These are phyloP conservation scores for Cyamopsis tetragonoloba DNA, from an alignment of 306 rosid species.

Conservation along the genomic window DNA sequence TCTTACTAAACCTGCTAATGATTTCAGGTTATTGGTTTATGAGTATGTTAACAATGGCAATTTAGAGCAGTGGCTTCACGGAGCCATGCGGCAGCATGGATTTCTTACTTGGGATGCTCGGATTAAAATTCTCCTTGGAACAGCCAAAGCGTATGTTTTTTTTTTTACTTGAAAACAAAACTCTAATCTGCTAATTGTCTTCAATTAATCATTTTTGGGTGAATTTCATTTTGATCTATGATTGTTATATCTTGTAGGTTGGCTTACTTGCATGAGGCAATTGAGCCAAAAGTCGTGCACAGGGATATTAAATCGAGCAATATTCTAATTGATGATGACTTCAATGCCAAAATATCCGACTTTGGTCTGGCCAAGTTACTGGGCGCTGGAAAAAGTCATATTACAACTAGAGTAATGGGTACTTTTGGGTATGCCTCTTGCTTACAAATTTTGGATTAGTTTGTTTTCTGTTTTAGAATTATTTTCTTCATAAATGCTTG, in stretches of 20 bases:
- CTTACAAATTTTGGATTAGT: not conserved
- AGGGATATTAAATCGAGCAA: conserved; percentile 37
- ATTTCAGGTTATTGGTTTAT: conserved; percentile 66
- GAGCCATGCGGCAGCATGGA: conserved; percentile 75
- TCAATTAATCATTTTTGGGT: not conserved
- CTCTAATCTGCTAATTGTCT: not conserved
- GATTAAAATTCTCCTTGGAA: conserved; percentile 69
- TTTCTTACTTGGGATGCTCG: conserved; percentile 83
- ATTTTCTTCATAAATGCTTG: not conserved
- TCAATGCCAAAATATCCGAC: conserved; percentile 31
- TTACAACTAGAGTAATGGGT: conserved; percentile 92
- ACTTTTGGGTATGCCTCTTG: conserved; percentile 72
- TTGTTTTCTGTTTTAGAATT: not conserved
- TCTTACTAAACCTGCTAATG: conserved; percentile 8
- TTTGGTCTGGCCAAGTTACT: conserved; percentile 34
- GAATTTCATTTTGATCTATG: conserved; percentile 15
- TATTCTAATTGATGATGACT: conserved; percentile 28
- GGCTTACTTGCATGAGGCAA: conserved; percentile 61
- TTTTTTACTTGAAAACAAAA: not conserved
- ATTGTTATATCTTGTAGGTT: conserved; percentile 46
- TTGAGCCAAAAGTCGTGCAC: conserved; percentile 35
- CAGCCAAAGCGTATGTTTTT: conserved; percentile 73
- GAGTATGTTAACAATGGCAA: conserved; percentile 51
- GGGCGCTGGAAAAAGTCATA: conserved; percentile 63
- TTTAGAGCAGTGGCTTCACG: conserved; percentile 38